Base-by-base conservation (phyloP, 2,329 filamentous ascomycete genomes). In the Gnomoniopsis smithogilvyi region DNA sequence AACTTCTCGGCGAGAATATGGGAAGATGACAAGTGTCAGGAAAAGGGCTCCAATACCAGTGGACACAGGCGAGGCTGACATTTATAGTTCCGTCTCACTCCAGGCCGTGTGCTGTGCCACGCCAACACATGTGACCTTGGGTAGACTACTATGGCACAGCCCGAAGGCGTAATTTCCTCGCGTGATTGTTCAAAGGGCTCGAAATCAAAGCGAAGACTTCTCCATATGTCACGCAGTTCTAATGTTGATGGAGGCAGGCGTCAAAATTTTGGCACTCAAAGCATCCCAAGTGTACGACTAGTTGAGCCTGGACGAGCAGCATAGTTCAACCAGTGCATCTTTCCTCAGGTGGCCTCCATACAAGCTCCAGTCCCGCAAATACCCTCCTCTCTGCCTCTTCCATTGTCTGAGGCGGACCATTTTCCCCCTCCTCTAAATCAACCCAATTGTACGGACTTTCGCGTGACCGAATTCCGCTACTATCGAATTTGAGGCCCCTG, bases 401-500 rank as follows among this genome's bases (percentile, higher is more conserved):
- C 77, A 90, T 85, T 50, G 87, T 79, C 65, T 82, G 82, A 11
- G 86, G 85, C 64, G 68, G 69, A 63, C 81, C 74, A 1, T 74
- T 73, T 22, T 69, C 68, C 56, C 68, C 80, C 69, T 77, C 89
- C 81, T 87, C 84, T 8, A 95, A 67, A 70, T 95, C 87, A n/a
- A 94, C 83, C 77, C 87, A 87, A 56, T 86, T 84, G 26, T 51
- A 57, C 11, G 60, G 60, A 10, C 6, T 17, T 10, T 68, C 72
- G 10, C 87, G 79, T 67, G 85, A 86, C 48, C 92, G 81, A 12
- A 96, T 84, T 0, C 95, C 95, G 67, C 91, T 96, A 63, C 90
- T 95, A 69, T 97, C 93, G 69, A 98, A 98, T 71, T 95, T 96
- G 80, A 91, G 88, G 0, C 79, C 79, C 66, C 84, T 87, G 59